These are phyloP conservation scores for Rhododendron simsii DNA, from an alignment of 148 eudicot genomes.

Conservation along the genomic window DNA sequence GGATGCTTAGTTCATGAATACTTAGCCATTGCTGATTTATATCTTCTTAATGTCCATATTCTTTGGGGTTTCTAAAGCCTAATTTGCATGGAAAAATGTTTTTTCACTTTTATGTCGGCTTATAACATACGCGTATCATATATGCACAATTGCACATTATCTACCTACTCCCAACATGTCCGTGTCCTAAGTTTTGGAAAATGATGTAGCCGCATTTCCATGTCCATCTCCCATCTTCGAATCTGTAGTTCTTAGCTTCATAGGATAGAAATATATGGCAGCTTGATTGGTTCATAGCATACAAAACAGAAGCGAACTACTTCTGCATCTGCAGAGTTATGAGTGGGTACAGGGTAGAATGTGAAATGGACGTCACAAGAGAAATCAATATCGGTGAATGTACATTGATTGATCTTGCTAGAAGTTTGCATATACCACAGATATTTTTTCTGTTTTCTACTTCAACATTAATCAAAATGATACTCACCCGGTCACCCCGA, in stretches of 20 bases:
- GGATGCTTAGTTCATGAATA: background rate
- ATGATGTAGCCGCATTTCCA: background rate
- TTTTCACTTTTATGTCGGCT: background rate
- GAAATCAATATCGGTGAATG: background rate
- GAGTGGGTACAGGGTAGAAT: background rate
- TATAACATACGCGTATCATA: background rate
- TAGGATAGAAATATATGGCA: background rate
- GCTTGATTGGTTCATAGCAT: background rate
- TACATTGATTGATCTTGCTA: background rate
- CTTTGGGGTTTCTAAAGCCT: background rate
- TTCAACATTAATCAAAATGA: background rate
- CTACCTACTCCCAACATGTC: background rate
- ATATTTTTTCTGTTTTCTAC: background rate
- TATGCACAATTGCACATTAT: background rate
- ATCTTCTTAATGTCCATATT: background rate
- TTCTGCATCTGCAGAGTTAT: background rate
- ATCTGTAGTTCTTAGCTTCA: background rate
- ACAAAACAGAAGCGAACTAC: background rate
- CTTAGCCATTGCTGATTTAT: background rate
- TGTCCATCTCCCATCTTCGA: background rate
- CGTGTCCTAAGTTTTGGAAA: background rate
- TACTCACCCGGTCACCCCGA: conserved; percentile 57
- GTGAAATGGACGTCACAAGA: background rate
- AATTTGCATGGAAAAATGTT: background rate
- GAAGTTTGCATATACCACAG: background rate